Conservation (phyloP, 352 stramenopile species). For the Pythium brachiatum region DNA sequence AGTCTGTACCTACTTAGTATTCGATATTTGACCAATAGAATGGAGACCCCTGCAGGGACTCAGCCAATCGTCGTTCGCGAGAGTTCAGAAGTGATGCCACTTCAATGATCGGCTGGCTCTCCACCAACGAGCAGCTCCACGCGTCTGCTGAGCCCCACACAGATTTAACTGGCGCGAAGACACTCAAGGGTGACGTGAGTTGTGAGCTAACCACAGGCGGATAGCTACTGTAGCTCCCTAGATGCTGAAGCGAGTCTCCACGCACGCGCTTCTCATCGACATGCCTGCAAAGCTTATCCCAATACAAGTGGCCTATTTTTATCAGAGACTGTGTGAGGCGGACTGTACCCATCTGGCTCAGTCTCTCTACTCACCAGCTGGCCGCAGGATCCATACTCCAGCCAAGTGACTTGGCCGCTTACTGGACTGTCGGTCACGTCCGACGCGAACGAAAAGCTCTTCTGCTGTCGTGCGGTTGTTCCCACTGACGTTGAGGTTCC, state of each 20-base stretch:
- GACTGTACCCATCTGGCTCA: constrained; percentile 1
- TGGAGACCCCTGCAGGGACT: not conserved
- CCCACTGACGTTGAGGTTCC: not conserved
- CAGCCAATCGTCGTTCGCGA: not conserved
- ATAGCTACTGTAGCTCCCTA: no score
- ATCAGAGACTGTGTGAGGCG: not conserved
- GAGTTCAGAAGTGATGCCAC: not conserved
- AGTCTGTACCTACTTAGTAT: no score
- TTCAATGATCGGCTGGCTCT: not conserved
- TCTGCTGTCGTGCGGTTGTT: not conserved
- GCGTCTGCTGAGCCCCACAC: no score
- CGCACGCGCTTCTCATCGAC: no score
- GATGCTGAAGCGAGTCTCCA: no score
- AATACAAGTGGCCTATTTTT: not conserved
- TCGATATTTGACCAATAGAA: not conserved
- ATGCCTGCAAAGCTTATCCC: no score
- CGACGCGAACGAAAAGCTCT: constrained; percentile 1
- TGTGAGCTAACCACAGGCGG: no score
- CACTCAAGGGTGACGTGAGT: no score
- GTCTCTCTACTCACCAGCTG: not conserved
- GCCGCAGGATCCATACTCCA: not conserved
- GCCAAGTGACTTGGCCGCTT: not conserved
- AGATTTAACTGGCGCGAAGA: not conserved
- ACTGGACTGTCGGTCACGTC: no score
- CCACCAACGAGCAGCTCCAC: not conserved